Evolutionary conservation across 768 basidiomycete genomes (phyloP), one percentile per base, ranked within the genome.

Genomic region (Coprinopsis cinerea): DNA sequence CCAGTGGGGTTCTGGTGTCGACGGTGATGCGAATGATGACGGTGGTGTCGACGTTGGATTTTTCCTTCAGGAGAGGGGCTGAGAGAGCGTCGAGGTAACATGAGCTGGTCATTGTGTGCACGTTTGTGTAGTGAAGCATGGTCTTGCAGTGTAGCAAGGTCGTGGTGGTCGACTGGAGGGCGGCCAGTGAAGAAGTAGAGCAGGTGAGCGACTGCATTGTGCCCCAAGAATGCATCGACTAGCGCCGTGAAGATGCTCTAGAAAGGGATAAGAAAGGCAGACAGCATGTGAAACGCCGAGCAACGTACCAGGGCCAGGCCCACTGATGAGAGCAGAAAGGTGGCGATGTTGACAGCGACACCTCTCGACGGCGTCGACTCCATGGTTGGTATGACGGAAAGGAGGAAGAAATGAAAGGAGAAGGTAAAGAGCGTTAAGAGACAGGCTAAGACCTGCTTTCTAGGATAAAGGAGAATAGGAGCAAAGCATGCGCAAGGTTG

Each of bases 271-370:
- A 59, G 22, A 30, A 40, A 30, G 26, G 18, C 2, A 41, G 26
- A 3, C 22, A 40, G 39, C 10, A 6, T 17, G 37, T 7, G 7
- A 9, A 7, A 17, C 7, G 7, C 18, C 11, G 37, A 11, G 37
- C 24, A n/a, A 48, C 69, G 59, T 48, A 70, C 71, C 61, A 72
- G 49, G 36, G 59, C 60, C 49, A 71, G 67, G 1, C 71, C 71
- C 27, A 65, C 54, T 7, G 58, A 55, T 22, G 64, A 68, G 34
- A 66, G 66, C 17, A 68, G 44, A 35, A 64, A 60, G n/a, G 68
- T 64, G 17, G 59, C 67, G 24, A 55, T 54, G 54, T 57, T 63
- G n/a, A 66, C 59, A 23, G 64, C 48, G 2, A 65, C 49, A 17
- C 61, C 60, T 22, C 57, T 66, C 14, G 56, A 54, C 5, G 53